Evolutionary conservation across 1,284 basidiomycete species (phyloP).

Genomic region (Ustilago cynodontis): DNA sequence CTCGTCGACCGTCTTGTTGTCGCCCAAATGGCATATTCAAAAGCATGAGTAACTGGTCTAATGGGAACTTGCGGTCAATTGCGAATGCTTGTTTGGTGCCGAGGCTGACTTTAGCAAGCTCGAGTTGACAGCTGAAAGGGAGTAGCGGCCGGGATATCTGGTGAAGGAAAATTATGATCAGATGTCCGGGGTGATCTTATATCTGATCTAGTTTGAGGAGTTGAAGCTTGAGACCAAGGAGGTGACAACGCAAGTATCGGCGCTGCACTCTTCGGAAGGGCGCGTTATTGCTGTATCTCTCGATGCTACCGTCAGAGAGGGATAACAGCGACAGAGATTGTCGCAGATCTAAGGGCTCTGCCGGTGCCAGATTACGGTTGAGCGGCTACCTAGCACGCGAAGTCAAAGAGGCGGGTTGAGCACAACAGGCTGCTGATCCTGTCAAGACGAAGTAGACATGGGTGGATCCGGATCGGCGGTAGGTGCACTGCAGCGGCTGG

Average conservation of each 20-base stretch:
- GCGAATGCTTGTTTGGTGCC: not conserved
- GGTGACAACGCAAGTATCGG: no score
- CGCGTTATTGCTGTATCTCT: not conserved
- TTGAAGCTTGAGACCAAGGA: no score
- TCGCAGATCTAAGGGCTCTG: not conserved
- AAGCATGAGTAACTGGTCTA: slow-evolving; percentile 12
- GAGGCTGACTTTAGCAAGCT: no score
- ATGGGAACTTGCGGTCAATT: not conserved
- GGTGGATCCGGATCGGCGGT: slow-evolving; percentile 4
- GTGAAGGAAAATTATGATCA: not conserved
- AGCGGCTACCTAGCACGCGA: not conserved
- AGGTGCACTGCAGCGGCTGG: not conserved
- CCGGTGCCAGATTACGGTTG: not conserved
- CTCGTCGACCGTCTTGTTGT: slow-evolving; percentile 30
- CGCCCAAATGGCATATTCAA: slow-evolving; percentile 25
- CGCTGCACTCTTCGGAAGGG: not conserved
- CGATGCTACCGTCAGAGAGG: not conserved
- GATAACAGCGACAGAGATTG: not conserved
- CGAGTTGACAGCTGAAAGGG: no score
- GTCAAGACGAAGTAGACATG: slow-evolving; percentile 4
- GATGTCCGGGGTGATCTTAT: not conserved
- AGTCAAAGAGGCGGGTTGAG: not conserved
- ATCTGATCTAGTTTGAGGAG: not conserved
- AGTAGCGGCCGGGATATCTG: no score
- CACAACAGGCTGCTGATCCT: not conserved